Percentiles rank a stretch among this genome's conserved stretches.
These are phyloP conservation scores for Melastoma candidum DNA, from an alignment of 441 rosid species.

Conservation along the genomic window DNA sequence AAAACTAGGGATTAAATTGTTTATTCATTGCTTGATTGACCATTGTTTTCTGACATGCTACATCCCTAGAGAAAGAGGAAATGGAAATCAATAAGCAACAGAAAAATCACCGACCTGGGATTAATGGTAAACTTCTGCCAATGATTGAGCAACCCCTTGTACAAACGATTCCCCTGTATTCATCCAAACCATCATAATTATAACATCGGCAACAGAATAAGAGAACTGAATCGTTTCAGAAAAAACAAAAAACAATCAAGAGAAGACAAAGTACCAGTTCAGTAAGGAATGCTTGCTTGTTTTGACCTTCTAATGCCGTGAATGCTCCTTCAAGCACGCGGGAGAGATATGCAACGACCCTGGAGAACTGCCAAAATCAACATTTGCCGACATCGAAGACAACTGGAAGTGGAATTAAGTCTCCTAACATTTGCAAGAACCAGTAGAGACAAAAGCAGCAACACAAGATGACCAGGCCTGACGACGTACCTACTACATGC, in stretches of 20 bases:
- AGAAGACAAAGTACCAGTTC: conserved; percentile 61
- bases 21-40: neutral
- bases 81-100: neutral
- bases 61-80: neutral
- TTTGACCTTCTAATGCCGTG: conserved; percentile 94
- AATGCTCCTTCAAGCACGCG: conserved; percentile 97
- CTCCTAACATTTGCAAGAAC: neutral
- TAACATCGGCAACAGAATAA: neutral
- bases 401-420: neutral
- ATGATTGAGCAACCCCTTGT: conserved; percentile 81
- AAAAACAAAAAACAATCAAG: conserved; percentile 1
- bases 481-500: conserved; percentile 79
- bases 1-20: conserved; percentile 3
- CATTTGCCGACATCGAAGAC: conserved; percentile 9
- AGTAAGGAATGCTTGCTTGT: conserved; percentile 94
- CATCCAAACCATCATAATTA: conserved; percentile 14
- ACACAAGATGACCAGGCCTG: neutral
- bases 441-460: neutral
- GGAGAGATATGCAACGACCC: conserved; percentile 96
- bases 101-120: conserved; percentile 54
- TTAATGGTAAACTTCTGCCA: conserved; percentile 97
- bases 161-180: conserved; percentile 76
- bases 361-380: conserved; percentile 19
- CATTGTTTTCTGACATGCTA: neutral
- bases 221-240: neutral